Conservation (phyloP, 2,329 filamentous ascomycete species). For the Polychaeton citri region DNA sequence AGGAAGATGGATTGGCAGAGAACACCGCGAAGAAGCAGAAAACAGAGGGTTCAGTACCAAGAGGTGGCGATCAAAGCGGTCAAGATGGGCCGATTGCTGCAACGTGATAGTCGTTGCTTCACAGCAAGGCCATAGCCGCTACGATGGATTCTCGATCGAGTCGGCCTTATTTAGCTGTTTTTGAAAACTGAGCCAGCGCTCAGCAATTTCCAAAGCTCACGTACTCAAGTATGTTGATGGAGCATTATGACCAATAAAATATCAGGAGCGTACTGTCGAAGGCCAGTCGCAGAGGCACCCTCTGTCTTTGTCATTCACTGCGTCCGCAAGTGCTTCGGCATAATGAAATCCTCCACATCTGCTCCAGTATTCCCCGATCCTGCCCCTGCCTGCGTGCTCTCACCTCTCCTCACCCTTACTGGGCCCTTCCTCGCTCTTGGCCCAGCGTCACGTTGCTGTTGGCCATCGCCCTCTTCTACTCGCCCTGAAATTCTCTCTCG, state of each 20-base stretch:
- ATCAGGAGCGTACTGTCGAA: no score
- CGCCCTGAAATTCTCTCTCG: constrained; percentile 3
- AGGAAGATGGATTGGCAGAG: constrained; percentile 23
- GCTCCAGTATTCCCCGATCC: constrained; percentile 10
- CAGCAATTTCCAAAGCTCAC: no score
- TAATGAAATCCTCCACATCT: constrained; percentile 26
- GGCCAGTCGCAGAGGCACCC: no score
- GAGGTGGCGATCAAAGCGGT: constrained; percentile 2
- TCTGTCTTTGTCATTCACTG: constrained; percentile 1
- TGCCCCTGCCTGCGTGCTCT: constrained; percentile 9
- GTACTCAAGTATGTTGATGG: no score
- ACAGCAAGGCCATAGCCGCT: no score
- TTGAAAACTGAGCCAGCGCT: no score
- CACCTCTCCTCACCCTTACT: constrained; percentile 4
- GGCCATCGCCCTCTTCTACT: constrained; percentile 3
- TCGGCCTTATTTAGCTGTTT: no score
- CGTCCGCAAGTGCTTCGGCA: constrained; percentile 5
- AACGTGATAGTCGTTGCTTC: no score
- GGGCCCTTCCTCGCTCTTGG: no score
- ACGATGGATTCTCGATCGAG: no score
- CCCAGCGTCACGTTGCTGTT: constrained; percentile 9
- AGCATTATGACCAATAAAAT: no score
- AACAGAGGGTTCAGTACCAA: constrained; percentile 13
- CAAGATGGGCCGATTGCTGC: neutral
- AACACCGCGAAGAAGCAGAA: constrained; percentile 25